Evolutionary conservation across 768 basidiomycete genomes (phyloP).

Genomic region (Sporobolomyces roseus): DNA sequence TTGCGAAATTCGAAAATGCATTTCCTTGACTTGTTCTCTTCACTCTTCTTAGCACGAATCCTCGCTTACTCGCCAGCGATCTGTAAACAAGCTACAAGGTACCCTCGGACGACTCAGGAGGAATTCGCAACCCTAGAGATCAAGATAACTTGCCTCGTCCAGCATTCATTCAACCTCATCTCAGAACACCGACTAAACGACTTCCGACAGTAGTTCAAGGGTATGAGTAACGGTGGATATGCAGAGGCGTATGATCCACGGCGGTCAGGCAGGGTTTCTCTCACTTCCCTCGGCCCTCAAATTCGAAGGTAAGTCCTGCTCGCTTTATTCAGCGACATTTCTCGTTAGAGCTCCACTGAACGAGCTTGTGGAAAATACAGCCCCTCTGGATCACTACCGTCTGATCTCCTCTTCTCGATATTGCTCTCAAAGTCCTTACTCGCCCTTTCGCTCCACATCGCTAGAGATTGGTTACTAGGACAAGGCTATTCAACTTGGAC

Average conservation of each 20-base stretch:
- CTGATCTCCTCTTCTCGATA: slow-evolving; percentile 44
- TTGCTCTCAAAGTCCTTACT: slow-evolving; percentile 42
- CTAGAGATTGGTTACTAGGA: slow-evolving; percentile 43
- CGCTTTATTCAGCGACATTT: background rate
- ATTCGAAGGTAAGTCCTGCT: slow-evolving; percentile 3
- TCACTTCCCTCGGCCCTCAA: slow-evolving; percentile 9
- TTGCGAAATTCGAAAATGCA: too few species aligned
- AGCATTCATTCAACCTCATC: background rate
- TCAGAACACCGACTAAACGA: too few species aligned
- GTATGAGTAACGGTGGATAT: slow-evolving; percentile 25
- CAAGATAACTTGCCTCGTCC: too few species aligned
- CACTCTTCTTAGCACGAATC: too few species aligned
- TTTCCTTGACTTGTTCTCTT: too few species aligned
- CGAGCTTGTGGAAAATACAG: too few species aligned
- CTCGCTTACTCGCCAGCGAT: too few species aligned
- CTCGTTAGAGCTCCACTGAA: too few species aligned
- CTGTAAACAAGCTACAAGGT: too few species aligned
- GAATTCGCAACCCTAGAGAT: too few species aligned
- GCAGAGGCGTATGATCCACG: slow-evolving; percentile 30
- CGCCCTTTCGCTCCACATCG: slow-evolving; percentile 40
- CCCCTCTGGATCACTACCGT: slow-evolving; percentile 29
- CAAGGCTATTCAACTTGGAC: slow-evolving; percentile 23
- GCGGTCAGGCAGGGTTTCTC: slow-evolving; percentile 20
- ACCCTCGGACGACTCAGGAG: too few species aligned
- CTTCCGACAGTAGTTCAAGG: background rate